Conservation (phyloP, 352 stramenopile species). For the Globisporangium orthogonon region DNA sequence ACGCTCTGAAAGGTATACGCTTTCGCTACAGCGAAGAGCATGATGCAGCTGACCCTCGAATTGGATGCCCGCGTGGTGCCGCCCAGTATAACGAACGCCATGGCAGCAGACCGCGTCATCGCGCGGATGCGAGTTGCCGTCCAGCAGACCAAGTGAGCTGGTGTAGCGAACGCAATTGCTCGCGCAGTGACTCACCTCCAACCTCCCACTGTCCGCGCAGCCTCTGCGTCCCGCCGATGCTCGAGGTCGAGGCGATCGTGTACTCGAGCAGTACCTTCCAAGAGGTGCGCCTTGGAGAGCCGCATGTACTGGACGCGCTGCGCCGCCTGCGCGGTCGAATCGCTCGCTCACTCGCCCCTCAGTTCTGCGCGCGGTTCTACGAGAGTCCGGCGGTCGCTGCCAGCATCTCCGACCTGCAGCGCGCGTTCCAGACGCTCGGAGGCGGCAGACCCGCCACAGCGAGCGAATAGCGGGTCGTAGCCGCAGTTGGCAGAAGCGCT, state of each 20-base stretch:
- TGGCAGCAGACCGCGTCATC: conserved; percentile 40
- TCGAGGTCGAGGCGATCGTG: conserved; percentile 41
- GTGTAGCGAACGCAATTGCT: neutral
- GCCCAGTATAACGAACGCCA: conserved; percentile 35
- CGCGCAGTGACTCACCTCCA: neutral
- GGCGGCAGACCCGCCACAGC: neutral
- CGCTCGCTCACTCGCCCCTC: neutral
- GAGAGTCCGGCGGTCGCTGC: conserved; percentile 25
- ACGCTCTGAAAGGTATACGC: conserved; percentile 32
- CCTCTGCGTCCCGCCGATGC: conserved; percentile 41
- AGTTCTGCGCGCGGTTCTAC: conserved; percentile 57
- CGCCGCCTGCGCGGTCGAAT: neutral
- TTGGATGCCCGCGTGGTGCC: neutral
- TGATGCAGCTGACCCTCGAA: neutral
- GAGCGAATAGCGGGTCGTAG: neutral
- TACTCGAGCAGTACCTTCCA: conserved; percentile 50
- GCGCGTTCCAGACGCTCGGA: conserved; percentile 32
- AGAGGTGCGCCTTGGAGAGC: conserved; percentile 23
- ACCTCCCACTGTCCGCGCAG: conserved; percentile 2
- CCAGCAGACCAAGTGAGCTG: conserved; percentile 39
- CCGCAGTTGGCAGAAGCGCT: no score
- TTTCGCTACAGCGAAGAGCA: neutral
- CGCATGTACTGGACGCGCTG: no score
- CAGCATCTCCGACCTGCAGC: conserved; percentile 35
- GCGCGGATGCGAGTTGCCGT: conserved; percentile 36